Conservation (phyloP, 2,329 filamentous ascomycete genomes). For the Shiraia bambusicola region DNA sequence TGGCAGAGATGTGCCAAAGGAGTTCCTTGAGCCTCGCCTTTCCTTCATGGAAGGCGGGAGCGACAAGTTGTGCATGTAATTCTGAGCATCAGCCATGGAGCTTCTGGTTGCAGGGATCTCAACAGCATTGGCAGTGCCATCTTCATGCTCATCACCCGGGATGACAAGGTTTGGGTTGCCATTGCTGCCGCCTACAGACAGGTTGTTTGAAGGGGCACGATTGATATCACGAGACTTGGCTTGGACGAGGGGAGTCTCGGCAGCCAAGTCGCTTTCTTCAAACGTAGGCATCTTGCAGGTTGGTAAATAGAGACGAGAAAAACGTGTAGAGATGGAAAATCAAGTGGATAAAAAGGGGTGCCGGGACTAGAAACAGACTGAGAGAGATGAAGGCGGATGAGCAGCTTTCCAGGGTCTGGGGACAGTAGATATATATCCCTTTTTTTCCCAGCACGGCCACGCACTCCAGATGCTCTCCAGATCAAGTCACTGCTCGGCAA, state of each 20-base stretch:
- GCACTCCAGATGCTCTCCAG: constrained; percentile 13
- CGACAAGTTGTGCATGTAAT: constrained; percentile 74
- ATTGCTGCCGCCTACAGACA: constrained; percentile 14
- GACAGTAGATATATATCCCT: constrained; percentile 30
- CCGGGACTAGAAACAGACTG: background rate
- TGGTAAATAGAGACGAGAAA: too few species aligned
- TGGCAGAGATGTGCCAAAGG: constrained; percentile 70
- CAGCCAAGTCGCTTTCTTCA: constrained; percentile 59
- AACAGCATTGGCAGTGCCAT: constrained; percentile 52
- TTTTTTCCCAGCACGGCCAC: constrained; percentile 4
- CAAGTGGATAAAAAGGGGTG: constrained; percentile 7
- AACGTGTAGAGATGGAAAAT: constrained; percentile 10
- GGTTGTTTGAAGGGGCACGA: constrained; percentile 17
- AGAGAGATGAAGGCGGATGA: constrained; percentile 10
- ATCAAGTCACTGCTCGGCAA: constrained; percentile 25
- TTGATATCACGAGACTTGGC: constrained; percentile 28
- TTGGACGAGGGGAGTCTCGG: constrained; percentile 36
- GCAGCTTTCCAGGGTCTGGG: constrained; percentile 22
- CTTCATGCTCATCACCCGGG: constrained; percentile 34
- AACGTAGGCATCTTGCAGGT: constrained; percentile 57
- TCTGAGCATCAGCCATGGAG: constrained; percentile 65
- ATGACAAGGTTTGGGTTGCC: constrained; percentile 41
- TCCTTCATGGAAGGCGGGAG: constrained; percentile 67
- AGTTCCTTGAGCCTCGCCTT: constrained; percentile 70
- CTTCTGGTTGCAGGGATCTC: constrained; percentile 71